These are phyloP conservation scores for Daldinia loculata DNA, from an alignment of 495 filamentous ascomycete species.

Conservation along the genomic window DNA sequence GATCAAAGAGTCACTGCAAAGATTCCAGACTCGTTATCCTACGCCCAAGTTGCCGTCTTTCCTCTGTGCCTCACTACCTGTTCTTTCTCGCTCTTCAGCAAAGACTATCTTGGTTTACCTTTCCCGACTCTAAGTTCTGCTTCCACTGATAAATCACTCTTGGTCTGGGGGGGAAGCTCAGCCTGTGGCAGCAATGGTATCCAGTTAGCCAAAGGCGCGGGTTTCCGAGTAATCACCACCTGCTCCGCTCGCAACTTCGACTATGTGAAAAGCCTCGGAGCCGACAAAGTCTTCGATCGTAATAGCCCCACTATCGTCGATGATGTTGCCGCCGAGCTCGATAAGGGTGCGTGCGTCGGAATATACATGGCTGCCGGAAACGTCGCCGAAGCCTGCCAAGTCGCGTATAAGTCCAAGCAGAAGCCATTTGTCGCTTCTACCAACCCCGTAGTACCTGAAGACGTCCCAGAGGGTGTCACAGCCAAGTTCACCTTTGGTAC, in stretches of 20 bases:
- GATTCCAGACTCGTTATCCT: conserved; percentile 20
- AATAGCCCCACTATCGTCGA: conserved; percentile 44
- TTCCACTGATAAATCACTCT: background rate
- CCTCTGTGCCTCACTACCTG: conserved; percentile 20
- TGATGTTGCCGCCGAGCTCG: conserved; percentile 42
- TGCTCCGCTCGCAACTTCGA: conserved; percentile 60
- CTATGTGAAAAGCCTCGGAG: conserved; percentile 61
- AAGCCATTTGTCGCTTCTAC: conserved; percentile 24
- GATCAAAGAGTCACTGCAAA: conserved; percentile 20
- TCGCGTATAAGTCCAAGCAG: conserved; percentile 38
- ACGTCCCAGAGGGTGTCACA: conserved; percentile 6
- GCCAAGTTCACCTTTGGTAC: background rate
- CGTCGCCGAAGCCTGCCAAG: conserved; percentile 20
- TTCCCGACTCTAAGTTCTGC: background rate
- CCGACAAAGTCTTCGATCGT: conserved; percentile 61
- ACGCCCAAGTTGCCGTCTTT: conserved; percentile 16
- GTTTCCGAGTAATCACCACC: background rate
- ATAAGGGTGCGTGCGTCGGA: conserved; percentile 30
- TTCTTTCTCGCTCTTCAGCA: conserved; percentile 20
- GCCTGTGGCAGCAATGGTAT: background rate
- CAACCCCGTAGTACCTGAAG: conserved; percentile 12
- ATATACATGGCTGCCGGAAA: conserved; percentile 12
- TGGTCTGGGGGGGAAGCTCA: background rate
- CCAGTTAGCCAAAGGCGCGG: background rate
- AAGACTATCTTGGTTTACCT: conserved; percentile 15